Base-by-base conservation (phyloP, 495 filamentous ascomycete genomes). In the Letharia lupina region DNA sequence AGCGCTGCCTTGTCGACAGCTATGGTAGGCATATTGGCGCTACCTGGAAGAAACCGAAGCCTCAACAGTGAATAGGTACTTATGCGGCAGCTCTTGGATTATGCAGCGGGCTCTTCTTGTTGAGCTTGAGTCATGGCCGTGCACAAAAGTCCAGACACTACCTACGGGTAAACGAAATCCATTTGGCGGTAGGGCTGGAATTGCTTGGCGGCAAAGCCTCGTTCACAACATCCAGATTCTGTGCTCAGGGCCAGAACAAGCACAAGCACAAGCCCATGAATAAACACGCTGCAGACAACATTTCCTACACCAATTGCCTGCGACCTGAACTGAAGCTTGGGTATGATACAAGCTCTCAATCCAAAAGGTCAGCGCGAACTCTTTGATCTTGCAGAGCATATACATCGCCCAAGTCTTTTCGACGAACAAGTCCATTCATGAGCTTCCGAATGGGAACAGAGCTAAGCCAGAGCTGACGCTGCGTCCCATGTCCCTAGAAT, bases 1-100 rank as follows among this genome's bases (percentile, higher is more conserved):
- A 98, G 91, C 67, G 87, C 90, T 68, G 91, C 91, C 80, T 98
- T 98, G 80, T 96, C 89, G 67, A 97, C 91, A 72, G 87, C 82
- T 68, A 98, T 95, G 73, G 94, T 98, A 79, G 94, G 94, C 81
- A 84, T 84, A 70, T 69, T 79, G 54, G 58, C 47, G 35, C 40
- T 60, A 16, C 35, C 18, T 40, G 41, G 9, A 33, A 28, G 35
- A 28, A 40, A 52, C 9, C 28, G 48, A 35, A 42, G 28, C 50
- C 65, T 59, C 40, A 47, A 28, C 50, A 58, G 28, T 63, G 13
- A 60, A 7, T 13, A 52, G n/a, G 16, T 13, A 23, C 15, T 33
- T 37, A 8, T 20, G 0, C 13, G 10, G 28, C 8, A 44, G 20
- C 12, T 15, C 4, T 65, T 16, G 11, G 18, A 16, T 1, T 10